Conservation (phyloP, 805 yeast species). For the Grigorovia yakushimaensis region DNA sequence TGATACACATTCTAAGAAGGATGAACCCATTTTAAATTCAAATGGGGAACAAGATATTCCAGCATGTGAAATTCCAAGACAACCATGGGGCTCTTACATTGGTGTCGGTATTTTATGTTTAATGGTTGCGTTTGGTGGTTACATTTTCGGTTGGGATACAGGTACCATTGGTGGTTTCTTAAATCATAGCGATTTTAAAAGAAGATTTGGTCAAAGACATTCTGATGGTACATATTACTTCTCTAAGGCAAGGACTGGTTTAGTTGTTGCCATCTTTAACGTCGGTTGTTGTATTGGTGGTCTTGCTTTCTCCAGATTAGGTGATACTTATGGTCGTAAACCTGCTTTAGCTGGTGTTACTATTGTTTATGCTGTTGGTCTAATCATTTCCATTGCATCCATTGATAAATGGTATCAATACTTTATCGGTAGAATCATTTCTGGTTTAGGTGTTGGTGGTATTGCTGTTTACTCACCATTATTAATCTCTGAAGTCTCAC, state of each 20-base stretch:
- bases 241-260: conserved; percentile 40
- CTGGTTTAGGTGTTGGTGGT: conserved; percentile 71
- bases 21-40: background rate
- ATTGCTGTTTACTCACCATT: conserved; percentile 65
- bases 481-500: conserved; percentile 58
- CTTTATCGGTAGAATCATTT: conserved; percentile 53
- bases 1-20: background rate
- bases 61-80: conserved; percentile 20
- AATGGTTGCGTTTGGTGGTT: conserved; percentile 28
- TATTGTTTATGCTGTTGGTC: conserved; percentile 57
- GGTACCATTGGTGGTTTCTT: conserved; percentile 69
- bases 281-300: conserved; percentile 73
- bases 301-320: conserved; percentile 45
- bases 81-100: conserved; percentile 27
- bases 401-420: conserved; percentile 54
- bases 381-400: conserved; percentile 52
- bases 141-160: conserved; percentile 58
- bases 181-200: conserved; percentile 46
- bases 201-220: conserved; percentile 40
- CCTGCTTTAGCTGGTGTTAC: conserved; percentile 50
- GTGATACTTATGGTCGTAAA: conserved; percentile 59
- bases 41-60: background rate
- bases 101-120: conserved; percentile 27
- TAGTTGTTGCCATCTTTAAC: conserved; percentile 49
- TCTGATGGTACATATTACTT: conserved; percentile 33